phyloP scores from a whole-genome alignment of 768 basidiomycete species.

The Infundibulicybe gibba region DNA sequence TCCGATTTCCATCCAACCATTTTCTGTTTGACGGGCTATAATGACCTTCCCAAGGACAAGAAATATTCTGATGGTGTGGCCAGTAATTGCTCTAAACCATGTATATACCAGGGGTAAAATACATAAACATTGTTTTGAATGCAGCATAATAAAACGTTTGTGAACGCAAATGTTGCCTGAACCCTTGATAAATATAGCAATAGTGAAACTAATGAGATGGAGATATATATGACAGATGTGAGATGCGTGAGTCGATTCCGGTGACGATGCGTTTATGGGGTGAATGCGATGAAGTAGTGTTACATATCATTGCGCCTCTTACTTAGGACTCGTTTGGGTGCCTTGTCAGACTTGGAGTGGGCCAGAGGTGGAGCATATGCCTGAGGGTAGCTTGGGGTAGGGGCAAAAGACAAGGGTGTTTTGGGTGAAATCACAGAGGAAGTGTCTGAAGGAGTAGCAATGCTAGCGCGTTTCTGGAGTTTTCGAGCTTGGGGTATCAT shows the following conservation, averaged over 20 bases:
- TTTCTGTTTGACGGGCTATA: too few relatives aligned
- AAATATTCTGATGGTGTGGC: too few relatives aligned
- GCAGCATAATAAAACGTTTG: too few relatives aligned
- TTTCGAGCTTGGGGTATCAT: slow-evolving; percentile 17
- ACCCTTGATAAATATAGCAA: neutral
- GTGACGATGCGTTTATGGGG: neutral
- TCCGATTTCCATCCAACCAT: too few relatives aligned
- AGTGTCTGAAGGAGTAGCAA: slow-evolving; percentile 9
- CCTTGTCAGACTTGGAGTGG: slow-evolving; percentile 20
- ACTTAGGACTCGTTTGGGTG: slow-evolving; percentile 35
- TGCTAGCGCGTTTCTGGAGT: slow-evolving; percentile 20
- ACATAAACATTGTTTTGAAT: too few relatives aligned
- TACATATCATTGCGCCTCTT: slow-evolving; percentile 36
- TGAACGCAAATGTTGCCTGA: too few relatives aligned
- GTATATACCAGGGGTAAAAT: too few relatives aligned
- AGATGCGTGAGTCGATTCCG: neutral
- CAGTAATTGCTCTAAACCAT: too few relatives aligned
- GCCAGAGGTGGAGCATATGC: slow-evolving; percentile 3
- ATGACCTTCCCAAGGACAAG: too few relatives aligned
- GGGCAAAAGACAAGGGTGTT: slow-evolving; percentile 11
- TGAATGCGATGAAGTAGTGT: neutral
- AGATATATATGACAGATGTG: neutral
- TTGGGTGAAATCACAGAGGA: slow-evolving; percentile 12
- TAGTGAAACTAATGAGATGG: neutral
- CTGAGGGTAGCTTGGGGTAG: neutral